Evolutionary conservation across 805 yeast species (phyloP).

Genomic region (Yamadazyma kitorensis): DNA sequence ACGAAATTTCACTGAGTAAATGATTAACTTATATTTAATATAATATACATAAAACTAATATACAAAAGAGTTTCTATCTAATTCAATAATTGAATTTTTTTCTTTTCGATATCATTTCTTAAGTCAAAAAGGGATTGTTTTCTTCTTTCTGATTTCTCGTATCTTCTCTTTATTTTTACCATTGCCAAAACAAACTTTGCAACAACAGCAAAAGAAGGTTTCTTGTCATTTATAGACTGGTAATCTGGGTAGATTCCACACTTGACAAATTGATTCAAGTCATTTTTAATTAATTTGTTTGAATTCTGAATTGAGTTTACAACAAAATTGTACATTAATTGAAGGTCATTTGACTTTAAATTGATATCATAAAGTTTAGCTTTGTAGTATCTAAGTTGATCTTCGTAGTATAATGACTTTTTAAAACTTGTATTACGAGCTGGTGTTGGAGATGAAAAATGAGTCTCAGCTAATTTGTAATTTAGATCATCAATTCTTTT

Average conservation of each 20-base stretch:
- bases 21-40: not conserved
- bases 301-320: constrained; percentile 28
- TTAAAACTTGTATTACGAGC: not conserved
- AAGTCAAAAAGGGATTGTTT: constrained; percentile 23
- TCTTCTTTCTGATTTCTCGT: constrained; percentile 25
- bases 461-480: constrained; percentile 19
- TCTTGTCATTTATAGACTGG: constrained; percentile 5
- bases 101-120: constrained; percentile 10
- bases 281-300: constrained; percentile 19
- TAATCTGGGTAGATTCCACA: constrained; percentile 34
- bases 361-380: constrained; percentile 47
- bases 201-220: constrained; percentile 27
- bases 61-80: not conserved
- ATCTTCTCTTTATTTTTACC: constrained; percentile 31
- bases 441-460: constrained; percentile 17
- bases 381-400: constrained; percentile 44
- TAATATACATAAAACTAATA: not conserved
- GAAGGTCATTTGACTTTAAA: constrained; percentile 31
- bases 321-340: constrained; percentile 31
- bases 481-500: constrained; percentile 29
- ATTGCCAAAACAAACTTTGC: constrained; percentile 38
- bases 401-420: constrained; percentile 15
- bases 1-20: constrained; percentile 9
- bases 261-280: constrained; percentile 21
- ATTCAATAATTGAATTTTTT: not conserved